Percentiles rank a stretch among this genome's conserved stretches.
phyloP scores from a whole-genome alignment of 2,329 filamentous ascomycete species.

The Penicillium verrucosum region DNA sequence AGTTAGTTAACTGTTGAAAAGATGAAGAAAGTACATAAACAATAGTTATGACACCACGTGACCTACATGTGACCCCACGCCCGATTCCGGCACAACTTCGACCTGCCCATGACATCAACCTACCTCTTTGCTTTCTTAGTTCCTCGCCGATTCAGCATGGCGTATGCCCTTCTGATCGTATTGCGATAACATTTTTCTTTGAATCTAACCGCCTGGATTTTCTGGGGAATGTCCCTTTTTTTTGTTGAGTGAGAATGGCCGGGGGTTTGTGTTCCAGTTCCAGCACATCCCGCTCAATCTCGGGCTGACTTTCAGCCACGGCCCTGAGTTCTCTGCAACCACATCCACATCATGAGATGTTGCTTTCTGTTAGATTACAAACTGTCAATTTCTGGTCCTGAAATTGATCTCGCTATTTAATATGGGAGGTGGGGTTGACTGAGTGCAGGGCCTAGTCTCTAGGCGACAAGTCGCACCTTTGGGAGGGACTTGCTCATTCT shows the following conservation, averaged over 20 bases:
- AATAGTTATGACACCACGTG: not conserved
- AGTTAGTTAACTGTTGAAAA: not conserved
- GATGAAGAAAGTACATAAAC: too few species aligned
- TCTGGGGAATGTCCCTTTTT: not conserved
- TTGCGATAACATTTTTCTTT: not conserved
- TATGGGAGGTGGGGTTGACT: not conserved
- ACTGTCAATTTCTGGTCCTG: not conserved
- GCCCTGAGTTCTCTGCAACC: not conserved
- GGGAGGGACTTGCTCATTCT: not conserved
- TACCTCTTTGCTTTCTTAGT: not conserved
- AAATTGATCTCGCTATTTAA: not conserved
- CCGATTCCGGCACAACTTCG: conserved; percentile 2
- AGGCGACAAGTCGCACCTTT: not conserved
- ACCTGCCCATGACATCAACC: conserved; percentile 11
- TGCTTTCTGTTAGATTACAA: conserved; percentile 8
- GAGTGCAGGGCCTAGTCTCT: conserved; percentile 2
- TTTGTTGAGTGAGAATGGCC: not conserved
- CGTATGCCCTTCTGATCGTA: not conserved
- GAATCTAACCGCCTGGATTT: not conserved
- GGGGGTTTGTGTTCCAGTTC: conserved; percentile 5
- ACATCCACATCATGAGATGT: not conserved
- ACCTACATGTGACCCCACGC: conserved; percentile 3
- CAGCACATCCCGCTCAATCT: conserved; percentile 10
- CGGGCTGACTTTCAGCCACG: conserved; percentile 4
- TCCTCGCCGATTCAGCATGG: not conserved